Evolutionary conservation across 2,329 filamentous ascomycete species (phyloP), one percentile per base, ranked within the genome.

Genomic region (Chaetoscypha palmicola): DNA sequence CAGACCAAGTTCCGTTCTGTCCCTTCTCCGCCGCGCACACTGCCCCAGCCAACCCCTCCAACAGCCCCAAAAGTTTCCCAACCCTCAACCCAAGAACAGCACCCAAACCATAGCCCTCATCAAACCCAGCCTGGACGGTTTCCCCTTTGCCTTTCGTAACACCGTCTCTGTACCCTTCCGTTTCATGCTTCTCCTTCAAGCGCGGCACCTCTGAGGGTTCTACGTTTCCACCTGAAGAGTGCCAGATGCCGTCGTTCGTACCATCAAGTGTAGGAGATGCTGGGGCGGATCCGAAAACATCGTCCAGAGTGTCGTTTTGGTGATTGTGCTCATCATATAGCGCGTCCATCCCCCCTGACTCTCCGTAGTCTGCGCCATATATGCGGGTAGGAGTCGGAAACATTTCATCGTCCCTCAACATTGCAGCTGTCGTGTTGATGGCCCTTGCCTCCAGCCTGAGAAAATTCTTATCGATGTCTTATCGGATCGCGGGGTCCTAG

Each of bases 111-210:
- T 89, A 97, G 0, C 91, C 91, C 52, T 91, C 86, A 62, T 98
- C 92, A 60, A 98, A 97, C 0, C 91, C 91, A 11, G 73, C 72
- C 65, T 98, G 92, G 20, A 96, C 78, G 57, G 80, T 83, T 37
- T 73, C 67, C 20, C 77, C 76, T 63, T 97, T 97, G 23, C 84
- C 85, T 2, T 69, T 70, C 0, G 83, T 75, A 41, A 97, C 76
- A 34, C 91, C 92, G 58, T 96, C 90, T 47, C 91, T 83, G 66
- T 97, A 97, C 16, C 92, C 92, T 30, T 86, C 81, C 5, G 86
- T 96, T 43, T 59, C 54, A 35, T 63, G 60, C 38, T 61, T 62
- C 37, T 61, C 57, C 22, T 53, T 55, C 22, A 62, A 31, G 2
- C 57, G 46, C 3, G 59, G 59, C n/a, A 62, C 54, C 50, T 62